phyloP scores from a whole-genome alignment of 352 stramenopile species.

The Globisporangium perplexum region DNA sequence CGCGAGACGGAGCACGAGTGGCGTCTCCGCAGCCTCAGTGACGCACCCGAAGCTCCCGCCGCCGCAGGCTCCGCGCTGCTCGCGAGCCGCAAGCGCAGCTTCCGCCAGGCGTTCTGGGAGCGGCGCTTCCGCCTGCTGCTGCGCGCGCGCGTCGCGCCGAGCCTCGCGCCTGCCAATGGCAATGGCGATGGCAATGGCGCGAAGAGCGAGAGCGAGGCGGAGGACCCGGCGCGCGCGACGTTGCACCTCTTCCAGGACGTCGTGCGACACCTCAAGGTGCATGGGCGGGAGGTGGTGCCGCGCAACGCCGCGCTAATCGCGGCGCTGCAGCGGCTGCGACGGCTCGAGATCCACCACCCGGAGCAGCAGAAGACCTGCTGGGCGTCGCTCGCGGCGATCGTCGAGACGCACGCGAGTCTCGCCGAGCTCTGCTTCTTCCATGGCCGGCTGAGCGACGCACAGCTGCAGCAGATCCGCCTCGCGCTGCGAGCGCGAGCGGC shows the following conservation, averaged over 20 bases:
- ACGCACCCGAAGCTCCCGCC: too few relatives aligned
- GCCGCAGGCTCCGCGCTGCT: neutral
- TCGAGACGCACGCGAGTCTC: conserved; percentile 27
- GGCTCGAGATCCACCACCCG: conserved; percentile 71
- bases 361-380: conserved; percentile 55
- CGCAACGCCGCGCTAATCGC: conserved; percentile 41
- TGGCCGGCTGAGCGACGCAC: conserved; percentile 41
- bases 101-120: conserved; percentile 47
- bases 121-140: conserved; percentile 45
- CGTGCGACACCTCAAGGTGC: conserved; percentile 49
- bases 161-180: neutral
- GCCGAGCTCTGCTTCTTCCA: conserved; percentile 66
- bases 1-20: conserved; percentile 15
- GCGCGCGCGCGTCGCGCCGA: conserved; percentile 21
- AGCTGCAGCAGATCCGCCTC: conserved; percentile 33
- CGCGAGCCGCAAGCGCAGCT: conserved; percentile 26
- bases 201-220: neutral
- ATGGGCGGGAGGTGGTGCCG: conserved; percentile 52
- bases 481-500: conserved; percentile 15
- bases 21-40: conserved; percentile 1
- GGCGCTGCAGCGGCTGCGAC: conserved; percentile 27
- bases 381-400: conserved; percentile 27
- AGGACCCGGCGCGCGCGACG: neutral
- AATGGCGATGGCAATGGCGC: too few relatives aligned
- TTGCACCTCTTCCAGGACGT: conserved; percentile 49